These are phyloP conservation scores for Sambucus nigra DNA, from an alignment of 129 eudicot genomes.

Conservation along the genomic window DNA sequence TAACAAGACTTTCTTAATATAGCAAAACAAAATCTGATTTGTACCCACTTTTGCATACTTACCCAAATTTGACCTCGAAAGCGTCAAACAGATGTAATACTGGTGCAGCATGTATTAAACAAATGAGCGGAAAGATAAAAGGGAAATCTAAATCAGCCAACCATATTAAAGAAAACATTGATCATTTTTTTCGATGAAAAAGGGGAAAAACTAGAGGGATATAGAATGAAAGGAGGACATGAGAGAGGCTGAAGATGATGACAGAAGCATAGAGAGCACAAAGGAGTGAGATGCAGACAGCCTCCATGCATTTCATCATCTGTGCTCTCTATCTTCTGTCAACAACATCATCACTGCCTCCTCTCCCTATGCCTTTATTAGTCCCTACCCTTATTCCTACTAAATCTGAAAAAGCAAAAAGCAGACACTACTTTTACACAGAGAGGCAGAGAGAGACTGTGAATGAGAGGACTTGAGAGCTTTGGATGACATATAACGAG, in stretches of 20 bases:
- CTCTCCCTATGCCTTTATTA: neutral
- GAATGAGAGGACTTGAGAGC: neutral
- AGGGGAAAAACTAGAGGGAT: neutral
- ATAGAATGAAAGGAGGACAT: neutral
- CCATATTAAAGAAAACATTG: no score
- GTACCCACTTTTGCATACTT: no score
- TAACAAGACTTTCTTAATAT: no score
- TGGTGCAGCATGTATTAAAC: no score
- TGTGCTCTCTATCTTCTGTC: constrained; percentile 35
- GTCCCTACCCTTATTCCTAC: neutral
- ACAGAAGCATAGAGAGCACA: constrained; percentile 33
- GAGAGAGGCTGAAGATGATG: constrained; percentile 14
- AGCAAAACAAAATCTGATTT: no score
- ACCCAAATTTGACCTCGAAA: no score
- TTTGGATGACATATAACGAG: neutral
- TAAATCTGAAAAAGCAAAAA: neutral
- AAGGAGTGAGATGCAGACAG: constrained; percentile 25
- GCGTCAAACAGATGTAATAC: no score
- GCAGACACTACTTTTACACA: neutral
- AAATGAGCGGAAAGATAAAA: no score
- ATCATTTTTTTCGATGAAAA: no score
- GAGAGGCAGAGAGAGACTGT: neutral
- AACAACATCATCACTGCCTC: constrained; percentile 17
- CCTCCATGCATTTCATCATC: constrained; percentile 24
- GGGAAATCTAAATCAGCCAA: no score